phyloP scores from a whole-genome alignment of 768 basidiomycete species.

The Zangia roseola region DNA sequence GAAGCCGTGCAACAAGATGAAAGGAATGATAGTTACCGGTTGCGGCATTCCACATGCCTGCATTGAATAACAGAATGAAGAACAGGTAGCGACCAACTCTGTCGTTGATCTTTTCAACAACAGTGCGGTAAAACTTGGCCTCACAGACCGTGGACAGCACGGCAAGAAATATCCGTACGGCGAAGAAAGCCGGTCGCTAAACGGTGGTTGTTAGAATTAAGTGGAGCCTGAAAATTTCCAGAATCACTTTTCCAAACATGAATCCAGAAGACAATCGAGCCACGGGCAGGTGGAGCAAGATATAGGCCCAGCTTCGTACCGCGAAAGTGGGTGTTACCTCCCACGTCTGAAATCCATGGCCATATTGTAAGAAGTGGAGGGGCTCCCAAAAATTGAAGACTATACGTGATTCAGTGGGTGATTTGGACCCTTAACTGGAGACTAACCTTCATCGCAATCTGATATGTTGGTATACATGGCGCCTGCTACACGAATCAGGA shows the following conservation, averaged over 20 bases:
- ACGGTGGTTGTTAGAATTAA: constrained; percentile 13
- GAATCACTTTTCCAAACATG: constrained; percentile 69
- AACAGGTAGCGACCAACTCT: constrained; percentile 92
- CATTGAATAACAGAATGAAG: constrained; percentile 79
- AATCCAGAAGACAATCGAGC: constrained; percentile 57
- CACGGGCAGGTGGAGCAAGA: constrained; percentile 74
- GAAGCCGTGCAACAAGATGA: constrained; percentile 3
- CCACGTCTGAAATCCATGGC: constrained; percentile 97
- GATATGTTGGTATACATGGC: constrained; percentile 96
- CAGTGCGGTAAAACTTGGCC: constrained; percentile 76
- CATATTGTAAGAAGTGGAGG: constrained; percentile 84
- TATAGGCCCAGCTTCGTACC: constrained; percentile 95
- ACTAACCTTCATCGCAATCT: constrained; percentile 94
- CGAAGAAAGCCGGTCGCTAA: constrained; percentile 88
- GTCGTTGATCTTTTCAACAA: constrained; percentile 81
- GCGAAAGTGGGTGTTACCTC: constrained; percentile 89
- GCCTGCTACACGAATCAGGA: constrained; percentile 74
- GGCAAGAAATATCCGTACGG: constrained; percentile 77
- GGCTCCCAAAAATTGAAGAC: constrained; percentile 99
- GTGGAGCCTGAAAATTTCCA: neutral
- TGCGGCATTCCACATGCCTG: constrained; percentile 95
- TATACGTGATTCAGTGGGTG: constrained; percentile 32
- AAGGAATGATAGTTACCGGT: constrained; percentile 47
- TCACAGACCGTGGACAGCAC: constrained; percentile 75
- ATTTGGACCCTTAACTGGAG: neutral